Percentiles rank a stretch among this genome's conserved stretches.
These are phyloP conservation scores for Alnus rubra DNA, from an alignment of 306 rosid genomes.

Conservation along the genomic window DNA sequence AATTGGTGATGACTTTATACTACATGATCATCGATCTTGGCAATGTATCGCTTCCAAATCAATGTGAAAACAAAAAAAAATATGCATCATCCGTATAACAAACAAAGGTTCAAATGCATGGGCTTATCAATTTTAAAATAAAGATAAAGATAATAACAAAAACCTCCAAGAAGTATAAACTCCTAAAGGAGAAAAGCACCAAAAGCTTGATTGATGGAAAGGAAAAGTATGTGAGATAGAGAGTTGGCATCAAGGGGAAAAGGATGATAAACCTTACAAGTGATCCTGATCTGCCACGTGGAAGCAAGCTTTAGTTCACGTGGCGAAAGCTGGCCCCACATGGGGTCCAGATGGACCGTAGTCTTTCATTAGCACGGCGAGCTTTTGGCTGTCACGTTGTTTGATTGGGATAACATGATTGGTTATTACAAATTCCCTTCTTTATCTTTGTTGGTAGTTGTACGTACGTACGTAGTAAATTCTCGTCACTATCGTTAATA, in stretches of 20 bases:
- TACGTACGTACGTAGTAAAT: no score
- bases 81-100: no score
- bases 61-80: no score
- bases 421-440: no score
- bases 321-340: slow-evolving; percentile 79
- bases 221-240: slow-evolving; percentile 40
- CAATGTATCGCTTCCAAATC: no score
- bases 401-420: background rate
- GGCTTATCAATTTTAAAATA: no score
- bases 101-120: no score
- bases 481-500: background rate
- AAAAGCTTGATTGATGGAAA: slow-evolving; percentile 59
- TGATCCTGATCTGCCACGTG: slow-evolving; percentile 54
- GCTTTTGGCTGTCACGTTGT: background rate
- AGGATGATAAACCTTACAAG: slow-evolving; percentile 44
- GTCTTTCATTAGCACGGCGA: slow-evolving; percentile 2
- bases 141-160: background rate
- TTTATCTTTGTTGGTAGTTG: no score
- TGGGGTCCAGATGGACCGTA: slow-evolving; percentile 38
- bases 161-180: slow-evolving; percentile 35
- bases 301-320: slow-evolving; percentile 42
- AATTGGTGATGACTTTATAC: no score
- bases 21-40: no score
- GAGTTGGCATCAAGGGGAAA: slow-evolving; percentile 18
- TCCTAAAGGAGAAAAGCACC: slow-evolving; percentile 63